Evolutionary conservation across 139 green algal genomes (phyloP).

Genomic region (Closterium sp.): DNA sequence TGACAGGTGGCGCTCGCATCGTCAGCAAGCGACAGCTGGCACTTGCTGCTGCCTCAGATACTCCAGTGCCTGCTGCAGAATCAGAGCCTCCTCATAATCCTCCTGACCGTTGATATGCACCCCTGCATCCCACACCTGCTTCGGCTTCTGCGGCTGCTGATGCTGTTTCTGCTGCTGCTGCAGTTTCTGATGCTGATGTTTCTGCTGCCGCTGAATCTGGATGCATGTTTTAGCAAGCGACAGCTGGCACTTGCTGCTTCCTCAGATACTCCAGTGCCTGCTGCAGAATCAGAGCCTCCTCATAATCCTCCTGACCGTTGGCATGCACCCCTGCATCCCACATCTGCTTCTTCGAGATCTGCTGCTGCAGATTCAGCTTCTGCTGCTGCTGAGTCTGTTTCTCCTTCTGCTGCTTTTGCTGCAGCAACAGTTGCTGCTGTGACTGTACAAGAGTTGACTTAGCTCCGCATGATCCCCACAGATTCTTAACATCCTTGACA

Average conservation of each 20-base stretch:
- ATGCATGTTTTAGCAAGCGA: too few species aligned
- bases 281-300: not conserved
- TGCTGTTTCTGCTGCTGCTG: not conserved
- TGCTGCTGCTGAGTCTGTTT: not conserved
- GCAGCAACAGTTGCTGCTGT: not conserved
- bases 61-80: not conserved
- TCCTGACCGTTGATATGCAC: not conserved
- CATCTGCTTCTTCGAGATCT: not conserved
- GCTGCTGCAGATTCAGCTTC: not conserved
- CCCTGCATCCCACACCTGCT: not conserved
- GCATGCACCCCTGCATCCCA: not conserved
- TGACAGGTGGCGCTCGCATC: too few species aligned
- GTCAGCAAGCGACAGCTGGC: not conserved
- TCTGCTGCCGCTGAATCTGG: too few species aligned
- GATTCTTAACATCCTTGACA: not conserved
- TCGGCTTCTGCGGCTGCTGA: not conserved
- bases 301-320: not conserved
- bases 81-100: not conserved
- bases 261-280: not conserved
- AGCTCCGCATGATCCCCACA: not conserved
- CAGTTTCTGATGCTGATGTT: too few species aligned
- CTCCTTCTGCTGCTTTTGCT: not conserved
- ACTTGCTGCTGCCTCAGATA: not conserved
- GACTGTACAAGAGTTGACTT: not conserved
- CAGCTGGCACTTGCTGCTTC: not conserved